Conservation (phyloP, 78 protist genomes). For the Dictyostelium purpureum region DNA sequence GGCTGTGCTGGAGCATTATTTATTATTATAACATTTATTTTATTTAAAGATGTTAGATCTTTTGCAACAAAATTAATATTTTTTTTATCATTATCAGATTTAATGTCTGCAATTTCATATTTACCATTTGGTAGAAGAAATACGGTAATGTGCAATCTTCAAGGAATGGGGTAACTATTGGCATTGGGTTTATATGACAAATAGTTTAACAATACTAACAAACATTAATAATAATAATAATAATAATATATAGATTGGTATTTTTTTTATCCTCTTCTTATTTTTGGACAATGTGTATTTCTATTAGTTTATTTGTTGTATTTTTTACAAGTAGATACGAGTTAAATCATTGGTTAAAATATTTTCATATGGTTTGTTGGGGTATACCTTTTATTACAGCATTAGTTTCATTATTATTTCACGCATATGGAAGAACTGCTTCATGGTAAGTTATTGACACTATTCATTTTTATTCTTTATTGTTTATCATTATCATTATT, state of each 20-base stretch:
- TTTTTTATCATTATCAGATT: conserved; percentile 20
- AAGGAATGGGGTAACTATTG: conserved; percentile 61
- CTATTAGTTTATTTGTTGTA: conserved; percentile 36
- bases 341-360: conserved; percentile 10
- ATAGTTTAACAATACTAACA: too few relatives aligned
- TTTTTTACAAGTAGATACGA: conserved; percentile 31
- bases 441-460: conserved; percentile 24
- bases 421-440: conserved; percentile 54
- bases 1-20: conserved; percentile 48
- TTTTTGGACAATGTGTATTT: conserved; percentile 66
- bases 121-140: conserved; percentile 37
- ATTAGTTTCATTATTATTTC: conserved; percentile 12
- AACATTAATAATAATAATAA: too few relatives aligned
- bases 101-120: conserved; percentile 23
- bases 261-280: conserved; percentile 57
- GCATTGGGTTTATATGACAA: too few relatives aligned
- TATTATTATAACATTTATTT: conserved; percentile 35
- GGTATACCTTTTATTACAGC: conserved; percentile 57
- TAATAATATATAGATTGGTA: too few relatives aligned
- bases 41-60: conserved; percentile 28
- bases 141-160: conserved; percentile 33
- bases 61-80: conserved; percentile 59
- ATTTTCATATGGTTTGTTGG: conserved; percentile 45
- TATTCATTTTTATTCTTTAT: background rate
- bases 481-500: background rate